A percentile compares a stretch with the other conserved stretches of the same genome.
phyloP scores from a whole-genome alignment of 352 stramenopile genomes.

The Phytophthora podocarpi region DNA sequence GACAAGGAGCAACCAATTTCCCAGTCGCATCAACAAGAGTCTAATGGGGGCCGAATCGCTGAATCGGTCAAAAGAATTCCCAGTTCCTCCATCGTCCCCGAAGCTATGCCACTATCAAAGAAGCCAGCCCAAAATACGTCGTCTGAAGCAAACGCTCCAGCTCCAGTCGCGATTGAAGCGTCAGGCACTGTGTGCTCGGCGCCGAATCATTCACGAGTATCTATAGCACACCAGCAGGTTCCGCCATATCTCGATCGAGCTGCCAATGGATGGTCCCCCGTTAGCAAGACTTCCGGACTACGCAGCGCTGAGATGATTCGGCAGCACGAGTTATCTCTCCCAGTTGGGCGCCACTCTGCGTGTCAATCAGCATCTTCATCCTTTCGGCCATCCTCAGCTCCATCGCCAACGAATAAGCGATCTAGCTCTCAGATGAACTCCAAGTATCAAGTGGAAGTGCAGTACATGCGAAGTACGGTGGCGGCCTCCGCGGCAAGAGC shows the following conservation, averaged over 20 bases:
- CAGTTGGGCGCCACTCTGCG: slow-evolving; percentile 1
- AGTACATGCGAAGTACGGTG: slow-evolving; percentile 49
- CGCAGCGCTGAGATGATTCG: slow-evolving; percentile 52
- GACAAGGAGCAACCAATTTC: slow-evolving; percentile 3
- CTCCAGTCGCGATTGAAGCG: neutral
- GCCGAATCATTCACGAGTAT: neutral
- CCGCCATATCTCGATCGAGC: slow-evolving; percentile 6
- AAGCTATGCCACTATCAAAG: slow-evolving; percentile 4
- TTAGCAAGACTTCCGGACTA: slow-evolving; percentile 21
- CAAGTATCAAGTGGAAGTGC: slow-evolving; percentile 57
- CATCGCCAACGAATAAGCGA: slow-evolving; percentile 26
- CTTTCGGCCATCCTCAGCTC: slow-evolving; percentile 20
- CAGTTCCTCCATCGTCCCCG: neutral
- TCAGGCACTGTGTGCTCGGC: neutral
- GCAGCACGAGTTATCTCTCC: slow-evolving; percentile 27
- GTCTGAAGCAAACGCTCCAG: neutral
- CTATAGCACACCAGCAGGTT: slow-evolving; percentile 5
- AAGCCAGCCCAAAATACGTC: neutral
- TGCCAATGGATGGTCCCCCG: slow-evolving; percentile 9
- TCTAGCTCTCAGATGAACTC: slow-evolving; percentile 11
- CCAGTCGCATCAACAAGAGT: neutral
- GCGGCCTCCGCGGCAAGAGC: slow-evolving; percentile 19
- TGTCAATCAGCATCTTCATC: slow-evolving; percentile 8
- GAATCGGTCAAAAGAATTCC: neutral
- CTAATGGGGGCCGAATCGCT: neutral